Base-by-base conservation (phyloP, 305 asterid genomes). In the Solanum aculeatissimum region DNA sequence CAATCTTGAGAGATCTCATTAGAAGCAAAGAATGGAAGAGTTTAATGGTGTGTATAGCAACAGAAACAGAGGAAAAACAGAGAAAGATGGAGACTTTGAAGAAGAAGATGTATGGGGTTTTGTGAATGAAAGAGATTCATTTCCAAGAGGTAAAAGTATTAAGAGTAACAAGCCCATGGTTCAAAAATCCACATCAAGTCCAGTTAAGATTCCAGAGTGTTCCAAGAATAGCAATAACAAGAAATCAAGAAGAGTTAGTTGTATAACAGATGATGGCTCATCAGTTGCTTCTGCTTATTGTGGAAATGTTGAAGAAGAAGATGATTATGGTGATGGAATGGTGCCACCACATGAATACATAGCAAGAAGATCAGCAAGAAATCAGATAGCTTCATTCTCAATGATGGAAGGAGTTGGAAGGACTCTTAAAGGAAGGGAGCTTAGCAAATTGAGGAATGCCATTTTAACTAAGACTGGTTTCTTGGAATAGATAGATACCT, bases 361-460 rank as follows among this genome's bases (percentile, higher is more conserved):
- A 25, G 86, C 88, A 1, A 83, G 88, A 54, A 85, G 90, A 85
- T 13, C 80, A 3, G 85, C 90, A 29, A 87, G 90, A n/a, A 85
- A 75, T 75, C 25, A 75, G 57, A 43, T 87, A 42, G 88, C 81
- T 51, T 85, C 90, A 38, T 87, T 12, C 69, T 87, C 90, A 16
- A 87, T 87, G 90, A 85, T 86, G 82, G 90, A 87, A 85, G 90
- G 90, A 3, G 53, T 80, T 83, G 90, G 90, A 16, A 83, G 88
- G 54, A 87, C 90, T 12, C 87, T 87, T 9, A 87, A 87, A 54
- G 90, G 90, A 80, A 87, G 90, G 25, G 90, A 87, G 27, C 88
- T 87, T 10, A 83, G 88, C 83, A 85, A 53, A 62, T 21, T 87
- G 7, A 87, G 88, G 80, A 88, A 88, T 54, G 81, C 85, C 78